A percentile compares a stretch with the other conserved stretches of the same genome.
phyloP scores from a whole-genome alignment of 2,329 filamentous ascomycete species.

The Seiridium cupressi region DNA sequence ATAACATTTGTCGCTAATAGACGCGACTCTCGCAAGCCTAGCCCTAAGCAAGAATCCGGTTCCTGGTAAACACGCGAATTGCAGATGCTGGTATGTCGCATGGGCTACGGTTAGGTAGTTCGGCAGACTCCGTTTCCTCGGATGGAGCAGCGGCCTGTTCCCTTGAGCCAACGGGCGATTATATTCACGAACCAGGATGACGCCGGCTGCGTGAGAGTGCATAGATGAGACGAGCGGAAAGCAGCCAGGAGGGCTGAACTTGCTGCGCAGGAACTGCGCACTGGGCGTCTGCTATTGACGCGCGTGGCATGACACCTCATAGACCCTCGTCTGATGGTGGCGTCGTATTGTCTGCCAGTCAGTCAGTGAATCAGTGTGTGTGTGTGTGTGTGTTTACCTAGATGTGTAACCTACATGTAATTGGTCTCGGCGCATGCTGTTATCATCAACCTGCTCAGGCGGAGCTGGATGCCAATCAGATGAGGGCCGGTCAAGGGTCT shows the following conservation, averaged over 20 bases:
- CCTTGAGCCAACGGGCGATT: neutral
- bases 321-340: neutral
- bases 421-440: neutral
- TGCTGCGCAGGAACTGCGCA: neutral
- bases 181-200: slow-evolving; percentile 1
- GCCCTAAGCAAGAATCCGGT: neutral
- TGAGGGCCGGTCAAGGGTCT: neutral
- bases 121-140: no score
- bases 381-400: no score
- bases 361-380: neutral
- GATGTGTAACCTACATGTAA: neutral
- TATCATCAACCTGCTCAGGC: neutral
- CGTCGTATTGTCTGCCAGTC: neutral
- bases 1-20: neutral
- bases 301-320: neutral
- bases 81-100: no score
- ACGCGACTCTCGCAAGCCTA: slow-evolving; percentile 2
- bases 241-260: neutral
- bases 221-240: neutral
- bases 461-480: neutral
- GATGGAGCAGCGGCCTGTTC: neutral
- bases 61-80: neutral
- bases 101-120: no score
- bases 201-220: neutral
- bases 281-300: slow-evolving; percentile 1